These are phyloP conservation scores for Aspergillus terreus DNA, from an alignment of 2,329 filamentous ascomycete genomes.

Conservation along the genomic window DNA sequence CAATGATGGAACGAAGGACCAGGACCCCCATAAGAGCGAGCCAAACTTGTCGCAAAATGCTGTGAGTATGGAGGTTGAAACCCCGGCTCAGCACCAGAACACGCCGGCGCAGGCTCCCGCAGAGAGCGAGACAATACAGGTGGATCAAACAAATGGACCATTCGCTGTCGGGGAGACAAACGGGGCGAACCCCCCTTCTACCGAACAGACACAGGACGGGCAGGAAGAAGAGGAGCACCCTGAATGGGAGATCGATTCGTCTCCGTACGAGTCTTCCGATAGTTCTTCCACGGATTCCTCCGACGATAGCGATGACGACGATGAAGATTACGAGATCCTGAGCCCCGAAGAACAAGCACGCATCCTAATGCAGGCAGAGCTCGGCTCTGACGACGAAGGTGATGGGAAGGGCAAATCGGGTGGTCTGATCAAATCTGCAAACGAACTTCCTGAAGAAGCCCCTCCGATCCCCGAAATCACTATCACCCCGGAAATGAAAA, in stretches of 20 bases:
- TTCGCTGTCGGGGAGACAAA: neutral
- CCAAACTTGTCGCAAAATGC: neutral
- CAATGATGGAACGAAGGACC: conserved; percentile 17
- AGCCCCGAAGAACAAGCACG: conserved; percentile 78
- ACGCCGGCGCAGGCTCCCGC: conserved; percentile 6
- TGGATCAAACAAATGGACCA: conserved; percentile 8
- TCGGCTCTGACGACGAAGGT: conserved; percentile 73
- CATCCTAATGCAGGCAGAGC: conserved; percentile 79
- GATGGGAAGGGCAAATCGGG: conserved; percentile 47
- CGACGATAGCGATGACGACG: conserved; percentile 50
- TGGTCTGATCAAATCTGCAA: conserved; percentile 69
- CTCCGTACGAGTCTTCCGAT: conserved; percentile 65
- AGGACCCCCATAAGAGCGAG: conserved; percentile 9
- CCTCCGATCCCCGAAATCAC: conserved; percentile 72
- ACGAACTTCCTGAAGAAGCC: conserved; percentile 65
- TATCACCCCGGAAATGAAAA: conserved; percentile 72
- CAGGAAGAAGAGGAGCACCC: conserved; percentile 50
- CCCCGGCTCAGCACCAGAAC: neutral
- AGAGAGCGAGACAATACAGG: conserved; percentile 25
- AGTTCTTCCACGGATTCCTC: conserved; percentile 63
- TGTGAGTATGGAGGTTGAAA: neutral
- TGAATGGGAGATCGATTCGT: conserved; percentile 83
- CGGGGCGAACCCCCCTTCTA: neutral
- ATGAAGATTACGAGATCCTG: conserved; percentile 66
- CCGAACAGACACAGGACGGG: conserved; percentile 7